Conservation (phyloP, 164 flowering plant species). For the Macadamia integrifolia region DNA sequence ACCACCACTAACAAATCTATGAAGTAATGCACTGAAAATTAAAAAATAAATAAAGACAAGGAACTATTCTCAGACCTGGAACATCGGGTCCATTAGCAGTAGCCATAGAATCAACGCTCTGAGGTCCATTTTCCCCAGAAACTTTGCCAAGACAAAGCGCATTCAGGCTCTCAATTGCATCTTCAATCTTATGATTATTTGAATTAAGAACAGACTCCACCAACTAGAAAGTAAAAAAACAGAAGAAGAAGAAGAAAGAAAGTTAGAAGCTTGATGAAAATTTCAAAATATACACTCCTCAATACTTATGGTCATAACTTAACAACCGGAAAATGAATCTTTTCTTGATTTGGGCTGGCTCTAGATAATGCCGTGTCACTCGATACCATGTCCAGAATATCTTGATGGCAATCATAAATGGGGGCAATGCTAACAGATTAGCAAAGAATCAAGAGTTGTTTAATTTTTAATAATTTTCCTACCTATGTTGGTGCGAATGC, state of each 20-base stretch:
- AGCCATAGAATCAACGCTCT: constrained; percentile 11
- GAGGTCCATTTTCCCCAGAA: constrained; percentile 1
- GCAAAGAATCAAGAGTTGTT: no score
- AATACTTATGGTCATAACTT: not conserved
- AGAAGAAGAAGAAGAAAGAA: no score
- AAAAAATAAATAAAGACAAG: no score
- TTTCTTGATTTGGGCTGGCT: not conserved
- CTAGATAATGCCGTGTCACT: not conserved
- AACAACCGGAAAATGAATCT: not conserved
- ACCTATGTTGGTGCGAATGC: no score
- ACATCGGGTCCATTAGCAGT: not conserved
- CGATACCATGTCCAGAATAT: not conserved
- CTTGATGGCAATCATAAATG: no score
- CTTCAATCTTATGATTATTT: constrained; percentile 17
- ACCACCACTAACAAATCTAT: not conserved
- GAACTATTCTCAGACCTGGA: constrained; percentile 12
- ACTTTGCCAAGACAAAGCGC: constrained; percentile 10
- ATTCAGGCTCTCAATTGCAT: constrained; percentile 21
- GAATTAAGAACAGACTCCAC: constrained; percentile 18
- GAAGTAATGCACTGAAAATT: no score
- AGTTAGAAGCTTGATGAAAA: not conserved
- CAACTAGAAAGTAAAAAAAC: constrained; percentile 10
- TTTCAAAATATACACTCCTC: not conserved
- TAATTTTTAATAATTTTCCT: no score
- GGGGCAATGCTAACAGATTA: no score